Base-by-base conservation (phyloP, 352 stramenopile genomes). In the Phytophthora capsici region DNA sequence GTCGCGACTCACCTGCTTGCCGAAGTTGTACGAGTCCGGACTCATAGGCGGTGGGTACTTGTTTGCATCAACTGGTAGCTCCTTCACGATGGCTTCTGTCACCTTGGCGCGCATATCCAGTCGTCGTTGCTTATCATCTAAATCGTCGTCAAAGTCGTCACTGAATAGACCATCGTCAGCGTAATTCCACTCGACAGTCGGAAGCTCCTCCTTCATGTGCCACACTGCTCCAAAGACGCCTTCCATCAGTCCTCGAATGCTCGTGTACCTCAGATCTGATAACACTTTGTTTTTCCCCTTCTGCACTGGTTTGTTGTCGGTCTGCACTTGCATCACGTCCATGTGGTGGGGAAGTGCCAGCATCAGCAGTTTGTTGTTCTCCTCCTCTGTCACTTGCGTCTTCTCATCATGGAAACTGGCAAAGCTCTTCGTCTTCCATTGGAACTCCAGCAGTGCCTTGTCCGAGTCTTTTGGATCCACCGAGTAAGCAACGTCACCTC, bases 1-100 rank as follows among this genome's bases (percentile, higher is more conserved):
- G 25, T 95, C 82, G 28, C 84, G 88, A 20, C 74, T 81, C 30
- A 95, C 78, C 34, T 90, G 81, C 51, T 94, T 94, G 43, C 84
- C 86, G 59, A 94, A 94, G 53, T 86, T 88, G 67, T 94, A 94
- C 62, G 74, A 80, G 60, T 94, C 84, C 9, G 72, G 64, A 5
- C 78, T 75, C 17, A 73, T 28, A 0, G 86, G 68, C 16, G 65
- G 57, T 1, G 77, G 74, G 50, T 81, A 90, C 57, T 71, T 73
- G n/a, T 81, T 43, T 23, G 78, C 78, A 53, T 94, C 86, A 12
- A 80, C 30, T 9, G 73, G 54, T 3, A 94, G 59, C 20, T 76
- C 68, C 16, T 73, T 52, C 12, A 75, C 16, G 30, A 93, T 89
- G 17, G 75, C 63, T 25, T 80, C 45, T 8, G 17, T 71, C 0